Evolutionary conservation across 2,329 filamentous ascomycete genomes (phyloP).

Genomic region (Neofusicoccum kwambonambiense): DNA sequence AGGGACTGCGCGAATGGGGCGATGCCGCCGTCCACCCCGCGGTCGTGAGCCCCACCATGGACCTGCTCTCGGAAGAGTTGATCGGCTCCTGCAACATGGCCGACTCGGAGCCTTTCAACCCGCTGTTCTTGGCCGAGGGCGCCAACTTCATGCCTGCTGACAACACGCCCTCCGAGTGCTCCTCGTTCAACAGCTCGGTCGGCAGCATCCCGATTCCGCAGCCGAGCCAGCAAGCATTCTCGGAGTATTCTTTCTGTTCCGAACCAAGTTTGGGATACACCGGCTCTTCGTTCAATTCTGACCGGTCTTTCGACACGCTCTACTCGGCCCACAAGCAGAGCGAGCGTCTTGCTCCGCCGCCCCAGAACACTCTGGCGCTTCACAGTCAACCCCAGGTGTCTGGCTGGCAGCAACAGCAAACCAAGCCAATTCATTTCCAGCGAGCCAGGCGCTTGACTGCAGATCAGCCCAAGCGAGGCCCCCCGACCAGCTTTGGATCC

Average conservation of each 20-base stretch:
- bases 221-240: background rate
- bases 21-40: background rate
- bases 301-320: background rate
- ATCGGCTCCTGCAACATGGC: background rate
- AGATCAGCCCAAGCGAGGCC: background rate
- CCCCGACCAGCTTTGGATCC: background rate
- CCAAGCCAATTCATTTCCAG: background rate
- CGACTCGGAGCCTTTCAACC: conserved; percentile 11
- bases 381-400: background rate
- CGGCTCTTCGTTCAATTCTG: conserved; percentile 15
- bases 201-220: conserved; percentile 16
- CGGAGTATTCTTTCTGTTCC: conserved; percentile 6
- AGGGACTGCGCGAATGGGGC: conserved; percentile 2
- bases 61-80: background rate
- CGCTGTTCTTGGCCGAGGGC: background rate
- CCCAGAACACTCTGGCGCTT: background rate
- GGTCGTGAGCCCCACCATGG: background rate
- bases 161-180: background rate
- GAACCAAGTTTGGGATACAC: conserved; percentile 14
- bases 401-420: background rate
- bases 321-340: conserved; percentile 1
- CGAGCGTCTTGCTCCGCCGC: background rate
- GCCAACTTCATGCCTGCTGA: background rate
- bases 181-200: background rate
- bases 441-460: background rate